Evolutionary conservation across 2,329 filamentous ascomycete genomes (phyloP).

Genomic region (Ophiostoma angusticollis): DNA sequence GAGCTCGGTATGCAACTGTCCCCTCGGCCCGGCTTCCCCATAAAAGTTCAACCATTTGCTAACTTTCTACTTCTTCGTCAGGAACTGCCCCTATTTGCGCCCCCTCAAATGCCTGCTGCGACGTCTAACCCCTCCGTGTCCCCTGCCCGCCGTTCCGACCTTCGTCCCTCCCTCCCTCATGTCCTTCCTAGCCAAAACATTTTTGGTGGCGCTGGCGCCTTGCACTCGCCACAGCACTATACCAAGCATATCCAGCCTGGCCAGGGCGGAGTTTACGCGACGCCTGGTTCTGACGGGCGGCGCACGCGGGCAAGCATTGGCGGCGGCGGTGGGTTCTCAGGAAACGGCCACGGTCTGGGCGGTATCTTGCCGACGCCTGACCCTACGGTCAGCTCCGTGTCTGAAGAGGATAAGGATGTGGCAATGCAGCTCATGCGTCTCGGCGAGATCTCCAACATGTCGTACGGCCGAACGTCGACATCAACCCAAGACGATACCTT

Average conservation of each 20-base stretch:
- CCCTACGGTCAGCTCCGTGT: slow-evolving; percentile 95
- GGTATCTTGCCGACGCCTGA: slow-evolving; percentile 69
- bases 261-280: slow-evolving; percentile 47
- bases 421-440: slow-evolving; percentile 94
- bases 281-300: slow-evolving; percentile 47
- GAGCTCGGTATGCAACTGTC: slow-evolving; percentile 97
- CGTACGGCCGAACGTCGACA: slow-evolving; percentile 81
- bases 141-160: slow-evolving; percentile 67
- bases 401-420: slow-evolving; percentile 86
- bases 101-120: slow-evolving; percentile 82
- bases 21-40: too few relatives aligned
- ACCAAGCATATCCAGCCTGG: slow-evolving; percentile 38
- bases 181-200: slow-evolving; percentile 64
- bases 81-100: slow-evolving; percentile 92
- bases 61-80: slow-evolving; percentile 25
- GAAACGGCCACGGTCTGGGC: slow-evolving; percentile 28
- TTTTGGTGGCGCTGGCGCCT: slow-evolving; percentile 61
- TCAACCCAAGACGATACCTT: slow-evolving; percentile 90
- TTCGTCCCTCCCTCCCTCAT: slow-evolving; percentile 63
- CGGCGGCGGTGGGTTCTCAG: too few relatives aligned
- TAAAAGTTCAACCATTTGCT: too few relatives aligned
- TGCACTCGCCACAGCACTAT: slow-evolving; percentile 78
- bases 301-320: slow-evolving; percentile 53
- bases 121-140: slow-evolving; percentile 98
- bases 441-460: slow-evolving; percentile 86